phyloP scores from a whole-genome alignment of 306 rosid species.

The Pyrus communis region DNA sequence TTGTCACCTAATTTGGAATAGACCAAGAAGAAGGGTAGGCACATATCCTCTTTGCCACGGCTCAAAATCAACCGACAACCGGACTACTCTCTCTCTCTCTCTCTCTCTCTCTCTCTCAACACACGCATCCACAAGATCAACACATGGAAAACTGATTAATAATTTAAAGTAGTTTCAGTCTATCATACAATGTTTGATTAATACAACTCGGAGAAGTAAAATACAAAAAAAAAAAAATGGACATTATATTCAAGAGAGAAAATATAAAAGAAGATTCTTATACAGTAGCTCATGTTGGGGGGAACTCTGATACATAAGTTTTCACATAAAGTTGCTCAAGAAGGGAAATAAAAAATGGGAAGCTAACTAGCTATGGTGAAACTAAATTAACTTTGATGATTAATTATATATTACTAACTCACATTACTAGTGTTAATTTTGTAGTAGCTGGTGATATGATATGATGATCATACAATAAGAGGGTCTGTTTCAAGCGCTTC shows the following conservation, averaged over 20 bases:
- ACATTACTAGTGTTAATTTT: background rate
- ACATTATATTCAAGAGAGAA: background rate
- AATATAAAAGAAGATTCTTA: conserved; percentile 2
- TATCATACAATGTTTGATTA: conserved; percentile 9
- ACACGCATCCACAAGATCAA: background rate
- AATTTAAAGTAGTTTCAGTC: conserved; percentile 5
- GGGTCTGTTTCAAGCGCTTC: conserved; percentile 54
- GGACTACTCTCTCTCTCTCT: conserved; percentile 9
- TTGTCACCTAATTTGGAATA: conserved; percentile 42
- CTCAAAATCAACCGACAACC: conserved; percentile 48
- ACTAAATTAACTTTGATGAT: background rate
- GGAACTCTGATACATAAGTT: background rate
- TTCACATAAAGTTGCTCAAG: background rate
- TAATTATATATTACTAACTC: background rate
- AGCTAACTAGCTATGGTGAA: background rate
- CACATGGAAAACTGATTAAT: background rate
- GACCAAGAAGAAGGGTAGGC: conserved; percentile 35
- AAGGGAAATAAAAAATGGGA: conserved; percentile 9
- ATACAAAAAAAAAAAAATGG: background rate
- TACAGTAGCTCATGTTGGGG: background rate
- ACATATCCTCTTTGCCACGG: conserved; percentile 26
- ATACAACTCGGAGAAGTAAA: background rate
- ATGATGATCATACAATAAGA: background rate
- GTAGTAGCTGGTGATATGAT: background rate
- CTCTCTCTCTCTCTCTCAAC: background rate